These are phyloP conservation scores for Linnemannia schmuckeri DNA, from an alignment of 192 early-diverging fungal species.

Conservation along the genomic window DNA sequence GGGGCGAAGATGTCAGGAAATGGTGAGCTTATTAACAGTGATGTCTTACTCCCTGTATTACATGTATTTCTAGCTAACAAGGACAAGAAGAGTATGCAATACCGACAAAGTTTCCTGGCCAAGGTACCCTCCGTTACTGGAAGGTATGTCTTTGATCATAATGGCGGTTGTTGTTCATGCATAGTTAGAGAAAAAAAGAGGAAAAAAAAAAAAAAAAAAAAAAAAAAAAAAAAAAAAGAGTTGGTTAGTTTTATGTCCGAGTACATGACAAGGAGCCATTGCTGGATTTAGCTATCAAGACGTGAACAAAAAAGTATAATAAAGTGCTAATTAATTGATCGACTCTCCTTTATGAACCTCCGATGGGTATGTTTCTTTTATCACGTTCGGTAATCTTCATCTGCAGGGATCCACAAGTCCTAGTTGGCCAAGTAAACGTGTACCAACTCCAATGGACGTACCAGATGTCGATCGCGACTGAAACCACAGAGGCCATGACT, in stretches of 20 bases:
- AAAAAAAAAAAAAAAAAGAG: background rate
- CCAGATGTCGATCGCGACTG: conserved; percentile 3
- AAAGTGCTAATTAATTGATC: background rate
- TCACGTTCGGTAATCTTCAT: background rate
- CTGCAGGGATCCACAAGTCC: conserved; percentile 21
- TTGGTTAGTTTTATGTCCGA: background rate
- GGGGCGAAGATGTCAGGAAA: background rate
- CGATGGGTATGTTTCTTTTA: background rate
- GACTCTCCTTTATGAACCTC: background rate
- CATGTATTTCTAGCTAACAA: background rate
- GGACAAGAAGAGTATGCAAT: conserved; percentile 14
- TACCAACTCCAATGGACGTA: conserved; percentile 24
- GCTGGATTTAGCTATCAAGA: background rate
- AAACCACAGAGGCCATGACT: conserved; percentile 19
- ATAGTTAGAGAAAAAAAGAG: background rate
- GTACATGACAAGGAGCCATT: too few relatives aligned
- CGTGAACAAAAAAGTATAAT: background rate
- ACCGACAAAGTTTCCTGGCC: conserved; percentile 30
- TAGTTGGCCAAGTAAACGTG: conserved; percentile 38
- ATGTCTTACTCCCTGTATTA: background rate
- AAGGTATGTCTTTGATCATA: conserved; percentile 8
- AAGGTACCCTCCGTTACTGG: conserved; percentile 5
- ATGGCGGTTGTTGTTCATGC: too few relatives aligned
- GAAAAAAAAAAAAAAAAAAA: background rate
- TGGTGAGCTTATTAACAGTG: background rate